Evolutionary conservation across 2,329 filamentous ascomycete genomes (phyloP).

Genomic region (Leptographium procerum): DNA sequence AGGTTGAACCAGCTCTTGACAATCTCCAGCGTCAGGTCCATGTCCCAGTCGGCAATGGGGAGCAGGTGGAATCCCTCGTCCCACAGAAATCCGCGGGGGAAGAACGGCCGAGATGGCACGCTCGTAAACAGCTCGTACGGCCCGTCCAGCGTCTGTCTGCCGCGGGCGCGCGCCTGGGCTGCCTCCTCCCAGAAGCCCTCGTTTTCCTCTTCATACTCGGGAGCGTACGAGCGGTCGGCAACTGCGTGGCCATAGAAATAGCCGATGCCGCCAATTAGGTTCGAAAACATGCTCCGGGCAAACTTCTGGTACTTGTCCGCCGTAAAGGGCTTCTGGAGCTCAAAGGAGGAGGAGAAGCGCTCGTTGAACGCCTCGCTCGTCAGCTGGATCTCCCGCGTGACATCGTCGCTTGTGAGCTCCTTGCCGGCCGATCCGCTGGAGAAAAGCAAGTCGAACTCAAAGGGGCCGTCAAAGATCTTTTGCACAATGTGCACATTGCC

Average conservation of each 20-base stretch:
- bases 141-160: constrained; percentile 59
- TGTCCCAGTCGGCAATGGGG: constrained; percentile 87
- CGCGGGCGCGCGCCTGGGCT: constrained; percentile 62
- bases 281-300: constrained; percentile 84
- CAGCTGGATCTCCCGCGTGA: constrained; percentile 58
- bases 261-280: constrained; percentile 84
- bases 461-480: constrained; percentile 80
- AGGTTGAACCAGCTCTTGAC: constrained; percentile 91
- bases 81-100: constrained; percentile 93
- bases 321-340: constrained; percentile 65
- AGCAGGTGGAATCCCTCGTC: constrained; percentile 95
- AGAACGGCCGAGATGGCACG: constrained; percentile 88
- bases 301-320: constrained; percentile 65
- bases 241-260: constrained; percentile 87
- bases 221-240: constrained; percentile 82
- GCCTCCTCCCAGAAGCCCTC: constrained; percentile 95
- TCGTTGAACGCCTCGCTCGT: constrained; percentile 59
- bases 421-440: constrained; percentile 60
- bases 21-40: constrained; percentile 76
- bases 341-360: constrained; percentile 62
- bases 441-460: constrained; percentile 89
- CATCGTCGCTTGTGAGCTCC: constrained; percentile 44
- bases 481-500: constrained; percentile 85
- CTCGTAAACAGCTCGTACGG: constrained; percentile 84
- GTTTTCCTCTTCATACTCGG: constrained; percentile 88